These are phyloP conservation scores for Cyclotella baltica DNA, from an alignment of 108 stramenopile species.

Conservation along the genomic window DNA sequence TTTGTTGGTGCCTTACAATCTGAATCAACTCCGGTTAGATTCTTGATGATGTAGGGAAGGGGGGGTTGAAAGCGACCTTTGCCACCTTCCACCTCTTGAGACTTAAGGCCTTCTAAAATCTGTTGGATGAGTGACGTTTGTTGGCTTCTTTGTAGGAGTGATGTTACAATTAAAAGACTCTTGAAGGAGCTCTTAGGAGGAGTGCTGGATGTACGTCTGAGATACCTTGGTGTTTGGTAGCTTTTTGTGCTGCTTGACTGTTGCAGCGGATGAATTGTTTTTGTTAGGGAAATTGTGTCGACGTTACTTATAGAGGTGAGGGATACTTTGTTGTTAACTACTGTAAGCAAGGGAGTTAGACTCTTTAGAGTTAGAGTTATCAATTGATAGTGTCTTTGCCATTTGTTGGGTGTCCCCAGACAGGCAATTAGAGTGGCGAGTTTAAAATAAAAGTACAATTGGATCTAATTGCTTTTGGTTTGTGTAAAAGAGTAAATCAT, in stretches of 20 bases:
- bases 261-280: background rate
- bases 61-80: background rate
- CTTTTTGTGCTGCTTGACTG: background rate
- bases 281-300: background rate
- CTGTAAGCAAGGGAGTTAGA: too few relatives aligned
- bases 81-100: background rate
- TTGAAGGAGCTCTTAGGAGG: background rate
- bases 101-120: background rate
- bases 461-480: too few relatives aligned
- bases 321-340: too few relatives aligned
- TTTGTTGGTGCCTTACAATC: background rate
- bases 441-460: too few relatives aligned
- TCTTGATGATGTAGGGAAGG: background rate
- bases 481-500: too few relatives aligned
- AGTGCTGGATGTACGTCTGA: background rate
- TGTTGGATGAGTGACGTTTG: background rate
- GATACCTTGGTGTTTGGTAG: background rate
- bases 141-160: background rate
- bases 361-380: too few relatives aligned
- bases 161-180: background rate
- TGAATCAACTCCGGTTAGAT: background rate
- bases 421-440: too few relatives aligned
- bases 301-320: background rate
- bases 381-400: too few relatives aligned
- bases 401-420: too few relatives aligned